phyloP scores from a whole-genome alignment of 225 moss, liverwort and hornwort species.

The Straminergon stramineum region DNA sequence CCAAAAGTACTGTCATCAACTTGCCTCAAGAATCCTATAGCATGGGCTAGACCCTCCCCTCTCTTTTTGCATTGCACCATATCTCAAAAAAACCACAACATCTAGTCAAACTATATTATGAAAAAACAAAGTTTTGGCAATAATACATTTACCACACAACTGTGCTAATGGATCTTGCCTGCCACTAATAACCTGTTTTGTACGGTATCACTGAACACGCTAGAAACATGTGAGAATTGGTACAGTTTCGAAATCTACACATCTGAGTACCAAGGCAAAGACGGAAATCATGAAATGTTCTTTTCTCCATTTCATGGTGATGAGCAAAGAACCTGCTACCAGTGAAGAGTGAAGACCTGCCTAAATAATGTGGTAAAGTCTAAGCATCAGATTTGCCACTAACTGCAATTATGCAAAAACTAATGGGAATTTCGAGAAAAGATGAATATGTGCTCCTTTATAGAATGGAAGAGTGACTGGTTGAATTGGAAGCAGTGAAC shows the following conservation, averaged over 20 bases:
- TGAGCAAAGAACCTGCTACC: background rate
- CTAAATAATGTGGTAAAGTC: no score
- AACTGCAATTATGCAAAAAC: background rate
- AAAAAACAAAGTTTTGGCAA: background rate
- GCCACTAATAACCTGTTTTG: background rate
- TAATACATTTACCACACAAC: background rate
- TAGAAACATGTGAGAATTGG: background rate
- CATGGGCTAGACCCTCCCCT: conserved; percentile 15
- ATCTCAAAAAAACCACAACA: background rate
- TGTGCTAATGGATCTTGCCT: background rate
- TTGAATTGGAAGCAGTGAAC: background rate
- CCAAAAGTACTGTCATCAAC: conserved; percentile 31
- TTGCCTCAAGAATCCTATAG: conserved; percentile 23
- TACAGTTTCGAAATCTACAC: background rate
- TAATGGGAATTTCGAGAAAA: background rate
- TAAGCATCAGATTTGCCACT: background rate
- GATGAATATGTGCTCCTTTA: background rate
- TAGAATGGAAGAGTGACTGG: background rate
- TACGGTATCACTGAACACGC: background rate
- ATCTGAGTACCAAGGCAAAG: no score
- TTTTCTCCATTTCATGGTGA: background rate
- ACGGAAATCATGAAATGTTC: background rate
- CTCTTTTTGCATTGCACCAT: background rate
- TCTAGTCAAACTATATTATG: background rate
- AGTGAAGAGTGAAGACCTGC: background rate